Percentiles rank a stretch among this genome's conserved stretches.
These are phyloP conservation scores for Sclerotinia subarctica DNA, from an alignment of 2,329 filamentous ascomycete species.

Conservation along the genomic window DNA sequence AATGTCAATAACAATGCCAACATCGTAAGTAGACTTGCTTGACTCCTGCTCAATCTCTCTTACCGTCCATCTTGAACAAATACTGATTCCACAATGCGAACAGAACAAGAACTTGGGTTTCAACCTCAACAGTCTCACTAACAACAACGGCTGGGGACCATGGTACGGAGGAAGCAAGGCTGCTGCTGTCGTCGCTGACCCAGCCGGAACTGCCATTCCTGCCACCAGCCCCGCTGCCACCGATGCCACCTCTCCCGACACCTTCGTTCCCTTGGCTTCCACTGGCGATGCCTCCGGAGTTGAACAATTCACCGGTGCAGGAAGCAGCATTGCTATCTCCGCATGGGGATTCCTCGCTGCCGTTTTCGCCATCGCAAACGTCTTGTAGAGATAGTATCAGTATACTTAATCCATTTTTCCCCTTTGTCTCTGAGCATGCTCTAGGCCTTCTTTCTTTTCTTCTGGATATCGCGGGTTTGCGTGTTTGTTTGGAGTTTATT, in stretches of 20 bases:
- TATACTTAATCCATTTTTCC: not conserved
- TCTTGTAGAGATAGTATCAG: constrained; percentile 11
- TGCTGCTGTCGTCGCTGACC: not conserved
- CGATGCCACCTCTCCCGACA: not conserved
- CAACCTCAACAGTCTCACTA: not conserved
- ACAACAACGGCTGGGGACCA: constrained; percentile 5
- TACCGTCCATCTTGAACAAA: not conserved
- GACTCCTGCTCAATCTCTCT: not conserved
- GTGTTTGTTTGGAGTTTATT: not conserved
- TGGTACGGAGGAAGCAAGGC: constrained; percentile 16
- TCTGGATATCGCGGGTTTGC: not conserved
- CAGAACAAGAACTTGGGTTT: constrained; percentile 14
- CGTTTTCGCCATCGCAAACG: constrained; percentile 9
- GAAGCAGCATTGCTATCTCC: constrained; percentile 2
- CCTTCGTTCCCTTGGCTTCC: not conserved
- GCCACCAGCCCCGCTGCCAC: not conserved
- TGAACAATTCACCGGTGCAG: constrained; percentile 14
- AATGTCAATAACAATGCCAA: constrained; percentile 3
- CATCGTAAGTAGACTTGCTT: not conserved
- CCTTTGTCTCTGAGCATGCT: not conserved
- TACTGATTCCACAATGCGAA: not conserved
- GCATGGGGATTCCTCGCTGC: constrained; percentile 13
- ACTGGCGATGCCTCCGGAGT: not conserved
- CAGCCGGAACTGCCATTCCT: not conserved
- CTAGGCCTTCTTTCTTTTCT: not conserved